Base-by-base conservation (phyloP, 2,329 filamentous ascomycete genomes). In the Waltergamsia citrina region DNA sequence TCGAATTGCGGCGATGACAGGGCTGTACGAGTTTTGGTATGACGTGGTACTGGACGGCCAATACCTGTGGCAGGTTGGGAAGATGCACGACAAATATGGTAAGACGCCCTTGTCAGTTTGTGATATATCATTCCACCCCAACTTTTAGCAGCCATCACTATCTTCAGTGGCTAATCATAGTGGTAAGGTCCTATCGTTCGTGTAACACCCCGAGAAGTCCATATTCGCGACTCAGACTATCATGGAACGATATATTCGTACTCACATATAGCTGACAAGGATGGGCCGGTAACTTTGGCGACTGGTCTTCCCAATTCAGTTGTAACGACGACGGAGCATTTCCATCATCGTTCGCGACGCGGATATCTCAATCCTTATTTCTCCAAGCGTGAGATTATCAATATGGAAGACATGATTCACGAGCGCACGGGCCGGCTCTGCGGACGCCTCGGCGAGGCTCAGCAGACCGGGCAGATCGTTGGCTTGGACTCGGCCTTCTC, bases 41-140 rank as follows among this genome's bases (percentile, higher is more conserved):
- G 44, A 50, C 21, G 34, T 49, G 22, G 29, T 50, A 21, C 32
- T 36, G 4, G 39, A 37, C n/a, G 47, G 48, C 18, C 34, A 42
- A 23, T 53, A 48, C 22, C 33, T 51, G 4, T 47, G 40, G 14
- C 41, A 48, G 32, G 48, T 50, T 18, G 34, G 41, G 17, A 40
- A 44, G 29, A 42, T 53, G 41, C 52, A 54, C 36, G 38, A 47
- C 19, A 41, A 47, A 41, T 54, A 54, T 30, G 51, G 51, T 49
- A 32, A 14, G 35, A 9, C 11, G 8, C 14, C 12, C 8, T 28
- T 8, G 11, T 28, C 26, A 9, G 14, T 15, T 14, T 15, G 14
- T 14, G 8, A 8, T 8, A 8, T 7, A 14, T 8, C 11, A 10
- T 15, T 14, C 12, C 14, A n/a, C n/a, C n/a, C n/a, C n/a, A n/a